Conservation (phyloP, 441 rosid species). For the Pelargonium hybrid region DNA sequence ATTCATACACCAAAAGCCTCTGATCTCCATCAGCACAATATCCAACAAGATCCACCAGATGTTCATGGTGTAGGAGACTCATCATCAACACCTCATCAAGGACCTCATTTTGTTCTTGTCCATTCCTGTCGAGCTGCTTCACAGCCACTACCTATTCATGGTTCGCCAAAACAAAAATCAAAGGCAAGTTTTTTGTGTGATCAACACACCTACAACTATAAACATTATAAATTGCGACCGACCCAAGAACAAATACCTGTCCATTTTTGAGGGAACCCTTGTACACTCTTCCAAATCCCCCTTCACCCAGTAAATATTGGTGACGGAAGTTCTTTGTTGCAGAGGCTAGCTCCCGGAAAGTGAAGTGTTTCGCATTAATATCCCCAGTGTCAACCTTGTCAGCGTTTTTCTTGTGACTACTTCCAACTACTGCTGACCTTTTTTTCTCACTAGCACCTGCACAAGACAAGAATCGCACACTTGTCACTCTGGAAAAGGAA, state of each 20-base stretch:
- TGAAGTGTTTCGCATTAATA: conserved; percentile 36
- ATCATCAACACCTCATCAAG: conserved; percentile 44
- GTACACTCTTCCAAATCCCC: conserved; percentile 69
- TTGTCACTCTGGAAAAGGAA: no score
- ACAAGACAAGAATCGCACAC: neutral
- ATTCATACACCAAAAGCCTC: conserved; percentile 75
- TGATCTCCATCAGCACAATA: conserved; percentile 95
- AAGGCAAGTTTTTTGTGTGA: no score
- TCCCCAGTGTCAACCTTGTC: conserved; percentile 16
- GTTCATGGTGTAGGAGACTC: conserved; percentile 49
- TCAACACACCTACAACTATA: no score
- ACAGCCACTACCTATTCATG: conserved; percentile 62
- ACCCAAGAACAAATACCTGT: no score
- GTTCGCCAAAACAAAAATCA: no score
- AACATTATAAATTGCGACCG: no score
- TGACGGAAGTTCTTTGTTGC: conserved; percentile 84
- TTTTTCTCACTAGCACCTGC: conserved; percentile 26
- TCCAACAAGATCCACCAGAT: conserved; percentile 61
- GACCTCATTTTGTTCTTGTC: conserved; percentile 63
- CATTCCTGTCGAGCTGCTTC: conserved; percentile 67
- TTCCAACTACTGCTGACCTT: neutral
- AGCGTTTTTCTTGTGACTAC: neutral
- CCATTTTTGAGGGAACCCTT: conserved; percentile 44
- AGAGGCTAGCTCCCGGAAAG: conserved; percentile 67
- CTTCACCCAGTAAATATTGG: conserved; percentile 72